Percentiles rank a stretch among this genome's conserved stretches.
Conservation (phyloP, 108 stramenopile genomes). For the Aurantiochytrium sp. region DNA sequence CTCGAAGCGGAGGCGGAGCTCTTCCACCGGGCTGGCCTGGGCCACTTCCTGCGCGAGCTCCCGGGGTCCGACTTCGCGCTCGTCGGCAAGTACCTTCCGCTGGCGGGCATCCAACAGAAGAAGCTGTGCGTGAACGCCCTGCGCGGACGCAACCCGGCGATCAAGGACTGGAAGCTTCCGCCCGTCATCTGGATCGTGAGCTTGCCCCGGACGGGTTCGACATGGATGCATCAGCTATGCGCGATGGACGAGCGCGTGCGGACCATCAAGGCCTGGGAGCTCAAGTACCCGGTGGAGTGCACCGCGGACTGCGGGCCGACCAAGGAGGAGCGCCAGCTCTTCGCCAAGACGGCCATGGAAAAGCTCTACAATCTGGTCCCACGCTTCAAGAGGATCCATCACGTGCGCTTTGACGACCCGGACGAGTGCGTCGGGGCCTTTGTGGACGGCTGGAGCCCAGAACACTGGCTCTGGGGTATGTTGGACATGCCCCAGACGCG, state of each 20-base stretch:
- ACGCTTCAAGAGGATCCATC: slow-evolving; percentile 8
- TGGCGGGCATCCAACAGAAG: neutral
- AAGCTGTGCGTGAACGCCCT: neutral
- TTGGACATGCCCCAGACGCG: neutral
- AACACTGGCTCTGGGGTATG: slow-evolving; percentile 14
- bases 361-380: neutral
- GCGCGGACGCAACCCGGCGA: neutral
- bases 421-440: neutral
- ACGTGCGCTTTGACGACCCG: neutral
- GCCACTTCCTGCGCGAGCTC: neutral
- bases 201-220: neutral
- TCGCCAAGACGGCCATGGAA: neutral
- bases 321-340: neutral
- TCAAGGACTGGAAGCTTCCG: neutral
- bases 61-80: neutral
- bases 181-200: neutral
- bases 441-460: neutral
- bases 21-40: neutral
- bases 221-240: slow-evolving; percentile 2
- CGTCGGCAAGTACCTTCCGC: neutral
- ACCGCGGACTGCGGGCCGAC: neutral
- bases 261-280: neutral
- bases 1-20: neutral
- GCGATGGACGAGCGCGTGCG: neutral
- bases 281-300: neutral